Base-by-base conservation (phyloP, 768 basidiomycete genomes). In the Pulveroboletus sp. region DNA sequence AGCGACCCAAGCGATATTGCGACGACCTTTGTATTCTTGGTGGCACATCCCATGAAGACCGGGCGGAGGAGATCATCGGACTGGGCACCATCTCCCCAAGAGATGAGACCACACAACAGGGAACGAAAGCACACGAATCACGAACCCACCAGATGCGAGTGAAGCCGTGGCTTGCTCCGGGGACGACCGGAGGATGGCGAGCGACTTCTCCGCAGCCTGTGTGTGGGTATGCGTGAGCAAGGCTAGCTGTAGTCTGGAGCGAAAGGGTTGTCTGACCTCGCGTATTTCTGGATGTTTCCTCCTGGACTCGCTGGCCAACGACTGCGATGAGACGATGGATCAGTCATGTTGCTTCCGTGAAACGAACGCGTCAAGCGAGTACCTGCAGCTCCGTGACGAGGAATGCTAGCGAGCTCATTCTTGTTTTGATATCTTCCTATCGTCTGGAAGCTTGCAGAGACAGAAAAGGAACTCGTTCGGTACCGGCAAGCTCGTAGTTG, bases 11-110 rank as follows among this genome's bases (percentile, higher is more conserved):
- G 80, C 7, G 89, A 88, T 56, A 97, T 93, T 0, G 89, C 88
- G 39, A 97, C 85, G 46, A 97, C 88, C 76, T 98, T 98, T 2
- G 89, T 83, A 59, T 92, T 92, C 70, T 87, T 91, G 5, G 92
- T 96, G 27, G 86, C 84, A 57, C 93, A 93, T 42, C 93, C 93
- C 83, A 95, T 90, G 62, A 93, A 92, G 1, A 97, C 83, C 0
- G 95, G 95, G 42, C 81, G 76, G 17, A 95, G 76, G 24, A 96
- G 76, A 52, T 87, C 86, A 39, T 87, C 82, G 1, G 90, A 83
- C 66, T 89, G 86, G 8, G 85, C 81, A 4, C 83, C 82, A 76
- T 89, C 85, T 89, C 56, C 9, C 37, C 37, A 8, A 39, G 8
- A 14, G 3, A 47, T 63, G 43, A 60, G 58, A 55, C 37, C 14